A percentile compares a stretch with the other conserved stretches of the same genome.
Evolutionary conservation across 441 rosid genomes (phyloP).

Genomic region (Corymbia calophylla): DNA sequence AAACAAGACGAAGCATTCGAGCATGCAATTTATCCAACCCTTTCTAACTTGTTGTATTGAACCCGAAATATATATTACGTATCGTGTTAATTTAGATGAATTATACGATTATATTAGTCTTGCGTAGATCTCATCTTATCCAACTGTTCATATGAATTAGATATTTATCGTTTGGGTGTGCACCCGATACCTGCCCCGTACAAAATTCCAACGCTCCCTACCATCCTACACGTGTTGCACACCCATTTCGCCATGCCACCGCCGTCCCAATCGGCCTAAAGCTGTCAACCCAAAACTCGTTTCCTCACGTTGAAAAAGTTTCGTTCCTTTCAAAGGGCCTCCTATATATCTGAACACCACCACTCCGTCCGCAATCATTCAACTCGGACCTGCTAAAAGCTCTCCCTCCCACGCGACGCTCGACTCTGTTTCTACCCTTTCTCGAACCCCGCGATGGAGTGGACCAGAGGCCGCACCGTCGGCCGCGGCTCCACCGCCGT

Average conservation of each 20-base stretch:
- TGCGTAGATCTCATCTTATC: not conserved
- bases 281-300: slow-evolving; percentile 7
- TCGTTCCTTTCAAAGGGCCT: not conserved
- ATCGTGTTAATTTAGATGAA: accelerated
- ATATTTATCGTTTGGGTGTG: accelerated
- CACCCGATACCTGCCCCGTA: not conserved
- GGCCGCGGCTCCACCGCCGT: slow-evolving; percentile 81
- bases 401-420: not conserved
- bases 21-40: not conserved
- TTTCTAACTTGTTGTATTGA: too few relatives aligned
- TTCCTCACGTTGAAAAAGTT: not conserved
- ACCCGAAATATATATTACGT: accelerated
- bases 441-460: slow-evolving; percentile 27
- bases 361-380: not conserved
- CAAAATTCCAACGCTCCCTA: not conserved
- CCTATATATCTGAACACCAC: not conserved
- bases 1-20: slow-evolving; percentile 6
- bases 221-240: not conserved
- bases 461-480: slow-evolving; percentile 56
- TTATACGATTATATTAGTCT: not conserved
- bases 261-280: not conserved
- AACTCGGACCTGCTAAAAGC: not conserved
- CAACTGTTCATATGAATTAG: not conserved
- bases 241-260: not conserved
- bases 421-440: not conserved